Evolutionary conservation across 192 early-diverging fungal genomes (phyloP).

Genomic region (Podila epigama): DNA sequence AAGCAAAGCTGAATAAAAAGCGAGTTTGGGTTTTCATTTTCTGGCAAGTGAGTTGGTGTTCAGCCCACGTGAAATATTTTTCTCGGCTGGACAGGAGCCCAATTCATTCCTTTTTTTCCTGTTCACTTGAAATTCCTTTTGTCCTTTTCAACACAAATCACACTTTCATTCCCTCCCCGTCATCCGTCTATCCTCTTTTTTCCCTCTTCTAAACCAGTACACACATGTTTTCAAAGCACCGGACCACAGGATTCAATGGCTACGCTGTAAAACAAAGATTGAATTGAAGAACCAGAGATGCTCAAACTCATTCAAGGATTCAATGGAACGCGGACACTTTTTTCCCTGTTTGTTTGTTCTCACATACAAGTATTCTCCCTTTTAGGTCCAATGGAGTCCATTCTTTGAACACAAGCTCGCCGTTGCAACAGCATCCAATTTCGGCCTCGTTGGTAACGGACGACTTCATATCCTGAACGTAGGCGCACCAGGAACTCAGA

Average conservation of each 20-base stretch:
- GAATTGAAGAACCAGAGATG: background rate
- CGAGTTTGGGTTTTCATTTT: too few species aligned
- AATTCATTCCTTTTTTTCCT: too few species aligned
- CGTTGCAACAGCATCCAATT: conserved; percentile 90
- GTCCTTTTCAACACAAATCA: too few species aligned
- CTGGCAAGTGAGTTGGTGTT: too few species aligned
- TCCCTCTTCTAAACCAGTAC: too few species aligned
- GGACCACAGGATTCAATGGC: conserved; percentile 88
- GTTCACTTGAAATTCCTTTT: too few species aligned
- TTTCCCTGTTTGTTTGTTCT: background rate
- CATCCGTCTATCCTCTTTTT: too few species aligned
- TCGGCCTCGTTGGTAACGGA: conserved; percentile 97
- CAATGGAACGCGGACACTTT: background rate
- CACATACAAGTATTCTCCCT: background rate
- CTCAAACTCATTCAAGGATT: background rate
- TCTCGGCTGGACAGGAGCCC: too few species aligned
- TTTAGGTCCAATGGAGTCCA: conserved; percentile 90
- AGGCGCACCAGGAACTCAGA: conserved; percentile 34
- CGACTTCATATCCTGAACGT: conserved; percentile 78
- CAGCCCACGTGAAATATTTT: too few species aligned
- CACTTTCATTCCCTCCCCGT: too few species aligned
- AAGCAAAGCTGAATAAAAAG: too few species aligned
- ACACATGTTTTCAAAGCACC: conserved; percentile 63
- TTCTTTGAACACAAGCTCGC: conserved; percentile 92
- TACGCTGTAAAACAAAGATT: conserved; percentile 69